Conservation (phyloP, 2,329 filamentous ascomycete genomes). For the Fusarium mexicanum region DNA sequence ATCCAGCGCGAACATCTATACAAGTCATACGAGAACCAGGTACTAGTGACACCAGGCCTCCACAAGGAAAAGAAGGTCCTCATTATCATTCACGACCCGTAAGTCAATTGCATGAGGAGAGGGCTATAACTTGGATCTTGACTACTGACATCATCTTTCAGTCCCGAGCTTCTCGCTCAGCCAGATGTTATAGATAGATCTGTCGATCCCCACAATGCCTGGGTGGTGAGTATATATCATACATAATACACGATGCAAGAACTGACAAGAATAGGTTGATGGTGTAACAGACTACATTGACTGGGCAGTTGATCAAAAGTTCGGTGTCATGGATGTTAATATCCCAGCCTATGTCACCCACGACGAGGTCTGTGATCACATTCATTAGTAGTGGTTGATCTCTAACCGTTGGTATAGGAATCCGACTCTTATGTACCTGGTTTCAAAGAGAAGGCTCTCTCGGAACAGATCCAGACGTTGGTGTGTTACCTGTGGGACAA, state of each 20-base stretch:
- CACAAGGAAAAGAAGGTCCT: slow-evolving; percentile 74
- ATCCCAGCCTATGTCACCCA: slow-evolving; percentile 80
- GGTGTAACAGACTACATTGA: slow-evolving; percentile 81
- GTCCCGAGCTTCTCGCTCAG: slow-evolving; percentile 76
- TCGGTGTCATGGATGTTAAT: slow-evolving; percentile 91
- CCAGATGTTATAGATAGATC: slow-evolving; percentile 76
- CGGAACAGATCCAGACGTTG: slow-evolving; percentile 74
- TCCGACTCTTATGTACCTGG: slow-evolving; percentile 58
- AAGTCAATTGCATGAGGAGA: slow-evolving; percentile 49
- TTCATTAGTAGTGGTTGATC: not conserved
- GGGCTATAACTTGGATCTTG: not conserved
- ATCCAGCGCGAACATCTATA: slow-evolving; percentile 79
- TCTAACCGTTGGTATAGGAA: slow-evolving; percentile 50
- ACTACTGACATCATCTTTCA: slow-evolving; percentile 27
- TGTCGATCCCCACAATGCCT: slow-evolving; percentile 85
- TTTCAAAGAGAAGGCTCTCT: slow-evolving; percentile 58
- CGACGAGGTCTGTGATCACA: slow-evolving; percentile 60
- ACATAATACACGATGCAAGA: not conserved
- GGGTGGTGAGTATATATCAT: slow-evolving; percentile 71
- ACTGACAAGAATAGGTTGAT: slow-evolving; percentile 72
- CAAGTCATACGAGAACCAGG: slow-evolving; percentile 85
- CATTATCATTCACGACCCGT: slow-evolving; percentile 92
- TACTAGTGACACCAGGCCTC: slow-evolving; percentile 81
- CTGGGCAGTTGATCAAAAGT: slow-evolving; percentile 81
- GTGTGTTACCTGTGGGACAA: slow-evolving; percentile 96